Evolutionary conservation across 768 basidiomycete species (phyloP).

Genomic region (Holtermanniella nyarrowii): DNA sequence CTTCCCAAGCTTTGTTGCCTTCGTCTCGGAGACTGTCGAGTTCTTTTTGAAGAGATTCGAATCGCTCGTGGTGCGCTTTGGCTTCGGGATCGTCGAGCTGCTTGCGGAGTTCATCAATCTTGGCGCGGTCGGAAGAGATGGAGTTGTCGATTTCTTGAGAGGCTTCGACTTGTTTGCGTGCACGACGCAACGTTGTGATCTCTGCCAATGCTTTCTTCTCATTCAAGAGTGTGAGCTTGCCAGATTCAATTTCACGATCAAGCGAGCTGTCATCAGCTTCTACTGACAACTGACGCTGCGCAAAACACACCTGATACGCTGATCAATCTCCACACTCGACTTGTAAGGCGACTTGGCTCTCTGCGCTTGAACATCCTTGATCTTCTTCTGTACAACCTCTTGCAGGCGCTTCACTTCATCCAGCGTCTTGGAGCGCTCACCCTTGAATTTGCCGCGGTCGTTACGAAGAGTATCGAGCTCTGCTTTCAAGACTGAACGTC

Average conservation of each 20-base stretch:
- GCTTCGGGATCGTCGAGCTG: constrained; percentile 84
- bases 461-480: constrained; percentile 71
- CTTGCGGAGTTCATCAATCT: constrained; percentile 66
- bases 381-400: constrained; percentile 73
- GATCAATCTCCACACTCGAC: constrained; percentile 73
- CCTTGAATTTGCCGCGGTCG: constrained; percentile 68
- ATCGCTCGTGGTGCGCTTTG: constrained; percentile 69
- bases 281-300: constrained; percentile 1
- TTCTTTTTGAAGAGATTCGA: constrained; percentile 70
- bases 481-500: constrained; percentile 58
- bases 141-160: constrained; percentile 69
- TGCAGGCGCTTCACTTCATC: constrained; percentile 72
- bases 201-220: constrained; percentile 93
- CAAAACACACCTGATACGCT: constrained; percentile 62
- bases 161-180: constrained; percentile 62
- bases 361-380: constrained; percentile 74
- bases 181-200: constrained; percentile 62
- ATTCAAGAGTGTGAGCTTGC: constrained; percentile 79
- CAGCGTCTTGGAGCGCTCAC: constrained; percentile 48
- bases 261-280: constrained; percentile 50
- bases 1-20: constrained; percentile 71
- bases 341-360: constrained; percentile 70
- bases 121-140: constrained; percentile 66
- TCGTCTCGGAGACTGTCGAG: constrained; percentile 77
- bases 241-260: constrained; percentile 85